Evolutionary conservation across 305 asterid genomes (phyloP).

Genomic region (Rubia balearica): DNA sequence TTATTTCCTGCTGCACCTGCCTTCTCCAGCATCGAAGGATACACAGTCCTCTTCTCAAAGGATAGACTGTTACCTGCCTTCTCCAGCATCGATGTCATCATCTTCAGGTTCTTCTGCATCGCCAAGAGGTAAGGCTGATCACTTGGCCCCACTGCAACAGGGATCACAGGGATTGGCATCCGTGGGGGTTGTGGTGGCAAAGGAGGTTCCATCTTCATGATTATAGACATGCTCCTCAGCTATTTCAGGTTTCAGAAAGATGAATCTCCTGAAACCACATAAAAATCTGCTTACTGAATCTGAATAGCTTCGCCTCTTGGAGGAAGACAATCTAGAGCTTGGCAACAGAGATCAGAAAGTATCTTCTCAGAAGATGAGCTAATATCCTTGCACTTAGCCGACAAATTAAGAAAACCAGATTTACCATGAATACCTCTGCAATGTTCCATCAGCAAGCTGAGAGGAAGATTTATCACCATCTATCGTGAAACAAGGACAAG

Average conservation of each 20-base stretch:
- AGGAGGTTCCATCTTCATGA: constrained; percentile 26
- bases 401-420: constrained; percentile 17
- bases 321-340: constrained; percentile 37
- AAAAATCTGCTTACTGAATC: constrained; percentile 41
- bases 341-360: constrained; percentile 41
- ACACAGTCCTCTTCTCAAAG: constrained; percentile 45
- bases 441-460: constrained; percentile 9
- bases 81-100: constrained; percentile 63
- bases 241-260: constrained; percentile 36
- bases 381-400: constrained; percentile 27
- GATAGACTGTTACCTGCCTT: constrained; percentile 53
- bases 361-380: constrained; percentile 41
- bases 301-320: constrained; percentile 33
- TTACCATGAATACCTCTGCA: constrained; percentile 22
- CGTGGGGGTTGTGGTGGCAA: too few species aligned
- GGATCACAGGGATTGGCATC: too few species aligned
- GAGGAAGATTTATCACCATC: constrained; percentile 23
- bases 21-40: too few species aligned
- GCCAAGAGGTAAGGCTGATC: constrained; percentile 35
- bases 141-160: too few species aligned
- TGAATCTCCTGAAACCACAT: constrained; percentile 41
- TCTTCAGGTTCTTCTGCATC: constrained; percentile 65
- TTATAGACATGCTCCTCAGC: constrained; percentile 15
- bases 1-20: background rate
- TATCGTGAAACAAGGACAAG: constrained; percentile 56